phyloP scores from a whole-genome alignment of 257 asterid species.

The Handroanthus guayacan region DNA sequence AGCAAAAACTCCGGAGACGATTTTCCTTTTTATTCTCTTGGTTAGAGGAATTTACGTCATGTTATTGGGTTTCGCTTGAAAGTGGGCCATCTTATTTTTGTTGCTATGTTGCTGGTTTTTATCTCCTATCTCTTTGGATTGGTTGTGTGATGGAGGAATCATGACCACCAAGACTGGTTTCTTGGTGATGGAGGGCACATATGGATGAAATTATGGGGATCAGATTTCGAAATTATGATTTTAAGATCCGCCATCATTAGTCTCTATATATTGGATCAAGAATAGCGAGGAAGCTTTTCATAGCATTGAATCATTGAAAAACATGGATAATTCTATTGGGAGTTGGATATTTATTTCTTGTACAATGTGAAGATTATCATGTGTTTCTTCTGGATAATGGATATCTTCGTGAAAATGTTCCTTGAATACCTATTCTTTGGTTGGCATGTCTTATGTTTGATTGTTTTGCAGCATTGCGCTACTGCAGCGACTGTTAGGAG shows the following conservation, averaged over 20 bases:
- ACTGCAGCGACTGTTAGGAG: conserved; percentile 76
- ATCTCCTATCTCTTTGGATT: conserved; percentile 68
- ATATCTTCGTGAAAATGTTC: no score
- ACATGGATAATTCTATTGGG: not conserved
- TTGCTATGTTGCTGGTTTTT: conserved; percentile 77
- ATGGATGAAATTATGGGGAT: conserved; percentile 70
- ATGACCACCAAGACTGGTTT: conserved; percentile 70
- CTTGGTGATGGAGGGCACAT: conserved; percentile 62
- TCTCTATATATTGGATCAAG: conserved; percentile 59
- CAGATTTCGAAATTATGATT: conserved; percentile 54
- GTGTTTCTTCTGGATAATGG: not conserved
- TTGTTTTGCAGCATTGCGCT: conserved; percentile 62
- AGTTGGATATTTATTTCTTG: not conserved
- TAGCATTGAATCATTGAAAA: conserved; percentile 47
- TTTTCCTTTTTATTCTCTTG: conserved; percentile 38
- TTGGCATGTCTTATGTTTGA: not conserved
- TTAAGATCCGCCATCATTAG: conserved; percentile 61
- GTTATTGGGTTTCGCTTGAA: conserved; percentile 82
- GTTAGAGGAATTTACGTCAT: conserved; percentile 84
- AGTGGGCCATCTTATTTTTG: conserved; percentile 76
- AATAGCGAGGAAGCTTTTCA: conserved; percentile 56
- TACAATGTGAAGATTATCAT: not conserved
- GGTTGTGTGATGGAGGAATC: conserved; percentile 70
- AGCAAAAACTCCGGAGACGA: conserved; percentile 14
- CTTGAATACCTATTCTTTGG: not conserved